Percentiles rank a stretch among this genome's conserved stretches.
Conservation (phyloP, 495 filamentous ascomycete genomes). For the Amphirosellinia nigrospora region DNA sequence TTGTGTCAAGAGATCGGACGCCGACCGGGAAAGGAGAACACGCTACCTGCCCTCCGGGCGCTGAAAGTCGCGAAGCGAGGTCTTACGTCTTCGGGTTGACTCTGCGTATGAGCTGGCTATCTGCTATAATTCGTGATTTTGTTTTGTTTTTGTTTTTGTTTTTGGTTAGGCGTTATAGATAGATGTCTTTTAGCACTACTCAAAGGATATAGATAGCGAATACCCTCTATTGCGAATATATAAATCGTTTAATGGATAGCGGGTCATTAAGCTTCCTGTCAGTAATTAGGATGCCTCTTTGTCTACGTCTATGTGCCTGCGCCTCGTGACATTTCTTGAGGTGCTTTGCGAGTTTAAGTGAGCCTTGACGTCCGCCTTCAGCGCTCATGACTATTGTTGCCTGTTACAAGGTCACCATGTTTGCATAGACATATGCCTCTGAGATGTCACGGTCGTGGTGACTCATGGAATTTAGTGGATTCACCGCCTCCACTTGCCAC, state of each 20-base stretch:
- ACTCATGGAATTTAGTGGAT: neutral
- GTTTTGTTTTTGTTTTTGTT: neutral
- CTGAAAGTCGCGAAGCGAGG: slow-evolving; percentile 65
- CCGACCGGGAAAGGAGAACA: slow-evolving; percentile 69
- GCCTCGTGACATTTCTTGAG: neutral
- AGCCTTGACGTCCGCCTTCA: neutral
- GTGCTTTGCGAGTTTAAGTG: neutral
- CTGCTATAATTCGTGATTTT: neutral
- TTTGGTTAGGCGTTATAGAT: neutral
- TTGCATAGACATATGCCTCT: neutral
- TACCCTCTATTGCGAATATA: slow-evolving; percentile 25
- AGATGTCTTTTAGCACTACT: neutral
- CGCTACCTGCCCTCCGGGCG: slow-evolving; percentile 72
- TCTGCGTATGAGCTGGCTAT: neutral
- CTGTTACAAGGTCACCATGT: neutral
- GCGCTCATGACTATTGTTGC: neutral
- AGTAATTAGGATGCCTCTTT: no score
- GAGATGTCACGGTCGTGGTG: neutral
- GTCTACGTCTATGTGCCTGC: no score
- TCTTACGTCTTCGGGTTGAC: slow-evolving; percentile 28
- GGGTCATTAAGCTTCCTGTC: no score
- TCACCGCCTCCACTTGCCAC: neutral
- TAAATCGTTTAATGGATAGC: neutral
- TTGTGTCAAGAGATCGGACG: slow-evolving; percentile 87
- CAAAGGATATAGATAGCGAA: slow-evolving; percentile 33